These are phyloP conservation scores for Stylosanthes scabra DNA, from an alignment of 331 rosid genomes.

Conservation along the genomic window DNA sequence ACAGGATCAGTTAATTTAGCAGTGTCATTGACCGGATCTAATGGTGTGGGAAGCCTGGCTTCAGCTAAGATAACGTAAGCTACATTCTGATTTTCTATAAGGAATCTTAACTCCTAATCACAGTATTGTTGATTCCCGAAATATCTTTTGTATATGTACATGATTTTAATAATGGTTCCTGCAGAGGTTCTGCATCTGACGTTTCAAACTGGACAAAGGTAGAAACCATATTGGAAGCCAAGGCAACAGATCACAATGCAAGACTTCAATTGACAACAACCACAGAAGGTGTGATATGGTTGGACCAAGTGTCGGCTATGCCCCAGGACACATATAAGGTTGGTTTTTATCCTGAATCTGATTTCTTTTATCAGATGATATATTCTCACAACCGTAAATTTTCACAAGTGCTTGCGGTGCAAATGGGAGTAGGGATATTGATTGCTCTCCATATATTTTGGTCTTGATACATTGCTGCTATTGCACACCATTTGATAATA, in stretches of 20 bases:
- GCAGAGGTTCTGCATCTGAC: slow-evolving; percentile 62
- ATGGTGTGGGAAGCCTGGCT: slow-evolving; percentile 65
- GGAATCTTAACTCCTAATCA: slow-evolving; percentile 8
- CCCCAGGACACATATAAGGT: slow-evolving; percentile 86
- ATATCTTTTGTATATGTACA: slow-evolving; percentile 12
- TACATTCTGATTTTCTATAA: slow-evolving; percentile 22
- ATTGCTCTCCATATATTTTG: too few species aligned
- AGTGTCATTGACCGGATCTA: slow-evolving; percentile 63
- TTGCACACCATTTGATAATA: background rate
- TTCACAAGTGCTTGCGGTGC: too few species aligned
- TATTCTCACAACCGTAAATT: background rate
- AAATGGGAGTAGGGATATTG: background rate
- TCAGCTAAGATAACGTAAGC: slow-evolving; percentile 69
- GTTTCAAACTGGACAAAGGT: slow-evolving; percentile 77
- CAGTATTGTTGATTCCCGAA: slow-evolving; percentile 14
- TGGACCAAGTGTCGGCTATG: slow-evolving; percentile 95
- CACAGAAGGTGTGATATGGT: slow-evolving; percentile 75
- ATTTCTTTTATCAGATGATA: too few species aligned
- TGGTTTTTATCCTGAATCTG: background rate
- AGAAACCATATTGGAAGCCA: slow-evolving; percentile 69
- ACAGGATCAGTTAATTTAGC: slow-evolving; percentile 60
- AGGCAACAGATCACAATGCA: slow-evolving; percentile 61
- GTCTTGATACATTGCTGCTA: too few species aligned
- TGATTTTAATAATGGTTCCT: slow-evolving; percentile 31
- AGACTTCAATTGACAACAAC: slow-evolving; percentile 86